Percentiles rank a stretch among this genome's conserved stretches.
Evolutionary conservation across 1,139 yeast genomes (phyloP).

Genomic region (Wickerhamomyces sp.): DNA sequence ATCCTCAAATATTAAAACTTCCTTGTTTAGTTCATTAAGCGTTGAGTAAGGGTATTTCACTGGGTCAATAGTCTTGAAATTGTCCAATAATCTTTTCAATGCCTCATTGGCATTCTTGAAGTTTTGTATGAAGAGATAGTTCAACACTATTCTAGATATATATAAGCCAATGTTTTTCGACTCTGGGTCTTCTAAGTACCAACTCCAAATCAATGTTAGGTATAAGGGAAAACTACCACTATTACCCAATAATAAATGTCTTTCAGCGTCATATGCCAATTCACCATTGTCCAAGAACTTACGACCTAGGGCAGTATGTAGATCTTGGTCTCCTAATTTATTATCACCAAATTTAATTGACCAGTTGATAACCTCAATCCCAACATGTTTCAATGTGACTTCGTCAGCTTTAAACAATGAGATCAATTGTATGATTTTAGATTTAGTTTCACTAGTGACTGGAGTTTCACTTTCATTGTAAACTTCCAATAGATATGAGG

Average conservation of each 20-base stretch:
- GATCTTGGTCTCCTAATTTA: constrained; percentile 67
- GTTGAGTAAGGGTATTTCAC: constrained; percentile 7
- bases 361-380: constrained; percentile 65
- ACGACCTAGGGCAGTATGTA: constrained; percentile 71
- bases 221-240: constrained; percentile 47
- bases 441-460: constrained; percentile 39
- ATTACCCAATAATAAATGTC: constrained; percentile 66
- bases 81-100: constrained; percentile 34
- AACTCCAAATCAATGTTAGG: constrained; percentile 49
- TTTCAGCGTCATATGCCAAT: constrained; percentile 45
- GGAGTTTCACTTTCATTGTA: constrained; percentile 46
- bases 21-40: constrained; percentile 7
- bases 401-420: constrained; percentile 41
- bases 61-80: constrained; percentile 22
- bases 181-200: constrained; percentile 40
- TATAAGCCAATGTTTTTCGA: constrained; percentile 44
- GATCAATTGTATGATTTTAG: constrained; percentile 29
- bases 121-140: constrained; percentile 63
- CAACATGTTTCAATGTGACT: constrained; percentile 60
- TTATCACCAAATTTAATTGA: constrained; percentile 42
- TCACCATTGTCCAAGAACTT: constrained; percentile 42
- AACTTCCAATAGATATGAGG: constrained; percentile 67
- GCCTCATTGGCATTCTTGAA: constrained; percentile 51
- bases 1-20: constrained; percentile 12
- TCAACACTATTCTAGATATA: constrained; percentile 59